These are phyloP conservation scores for Cyanodermella asteris DNA, from an alignment of 2,329 filamentous ascomycete species.

Conservation along the genomic window DNA sequence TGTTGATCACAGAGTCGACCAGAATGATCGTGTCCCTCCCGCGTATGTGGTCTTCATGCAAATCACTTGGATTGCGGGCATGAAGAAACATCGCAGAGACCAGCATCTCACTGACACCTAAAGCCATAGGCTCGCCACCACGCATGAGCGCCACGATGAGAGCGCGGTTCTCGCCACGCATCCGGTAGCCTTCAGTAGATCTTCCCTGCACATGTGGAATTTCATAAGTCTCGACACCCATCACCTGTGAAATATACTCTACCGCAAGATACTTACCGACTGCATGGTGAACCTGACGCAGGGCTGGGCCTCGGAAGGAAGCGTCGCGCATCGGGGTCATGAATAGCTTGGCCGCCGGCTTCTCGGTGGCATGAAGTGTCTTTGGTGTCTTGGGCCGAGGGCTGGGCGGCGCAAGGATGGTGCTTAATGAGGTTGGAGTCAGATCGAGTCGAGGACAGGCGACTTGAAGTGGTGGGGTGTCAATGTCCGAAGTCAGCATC, in stretches of 20 bases:
- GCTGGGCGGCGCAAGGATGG: no score
- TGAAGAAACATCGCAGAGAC: conserved; percentile 31
- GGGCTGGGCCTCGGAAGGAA: conserved; percentile 18
- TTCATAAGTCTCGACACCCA: conserved; percentile 27
- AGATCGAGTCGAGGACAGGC: conserved; percentile 25
- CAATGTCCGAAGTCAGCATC: conserved; percentile 20
- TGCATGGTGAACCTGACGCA: conserved; percentile 27
- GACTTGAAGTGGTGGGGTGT: no score
- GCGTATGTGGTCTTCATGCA: conserved; percentile 21
- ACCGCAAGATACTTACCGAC: conserved; percentile 33
- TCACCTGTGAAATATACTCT: conserved; percentile 22
- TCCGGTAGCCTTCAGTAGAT: conserved; percentile 21
- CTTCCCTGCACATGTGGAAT: conserved; percentile 32
- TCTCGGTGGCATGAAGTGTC: conserved; percentile 24
- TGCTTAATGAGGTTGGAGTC: conserved; percentile 7
- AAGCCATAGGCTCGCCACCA: conserved; percentile 39
- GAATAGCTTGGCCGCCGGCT: conserved; percentile 26
- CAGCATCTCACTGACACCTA: conserved; percentile 32
- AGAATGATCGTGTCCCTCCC: conserved; percentile 24
- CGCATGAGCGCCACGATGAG: conserved; percentile 40
- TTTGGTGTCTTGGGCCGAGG: no score
- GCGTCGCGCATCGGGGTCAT: conserved; percentile 32
- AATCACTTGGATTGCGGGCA: conserved; percentile 16
- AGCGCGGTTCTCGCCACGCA: conserved; percentile 26
- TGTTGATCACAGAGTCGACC: conserved; percentile 41